Base-by-base conservation (phyloP, 1,284 basidiomycete genomes). In the Malassezia pachydermatis region DNA sequence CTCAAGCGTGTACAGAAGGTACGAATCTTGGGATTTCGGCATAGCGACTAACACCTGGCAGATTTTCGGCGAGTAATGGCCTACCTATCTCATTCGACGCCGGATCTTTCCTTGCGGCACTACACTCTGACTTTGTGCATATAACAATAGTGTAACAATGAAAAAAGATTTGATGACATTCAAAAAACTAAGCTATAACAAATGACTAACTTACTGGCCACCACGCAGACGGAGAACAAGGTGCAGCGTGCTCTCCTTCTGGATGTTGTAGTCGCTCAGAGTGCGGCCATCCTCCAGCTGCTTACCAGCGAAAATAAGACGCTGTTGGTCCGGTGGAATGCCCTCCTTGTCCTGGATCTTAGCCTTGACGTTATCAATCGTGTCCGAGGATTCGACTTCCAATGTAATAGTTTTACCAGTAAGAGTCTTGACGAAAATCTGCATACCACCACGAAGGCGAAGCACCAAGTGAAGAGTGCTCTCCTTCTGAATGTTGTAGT, bases 1-100 rank as follows among this genome's bases (percentile, higher is more conserved):
- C 77, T 99, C 64, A 98, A 95, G 74, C 83, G 94, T 39, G 94
- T 99, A 7, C 88, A 95, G 78, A 99, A 70, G 58, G 61, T 67
- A 48, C 11, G 63, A 41, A 13, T 32, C 4, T 20, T 17, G 27
- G n/a, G n/a, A n/a, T n/a, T n/a, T n/a, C n/a, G n/a, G n/a, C n/a
- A n/a, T n/a, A n/a, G n/a, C n/a, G n/a, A n/a, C n/a, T n/a, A 16
- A 22, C 43, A 45, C 28, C 41, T 41, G 7, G n/a, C 47, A 63
- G 62, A 58, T 64, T 30, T 64, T 64, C 33, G 60, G 59, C 47
- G 62, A 64, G 40, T 62, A 59, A 33, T 4, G 25, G 28, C 29
- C 20, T n/a, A n/a, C n/a, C n/a, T n/a, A n/a, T n/a, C n/a, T n/a
- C n/a, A n/a, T n/a, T n/a, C n/a, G n/a, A n/a, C n/a, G n/a, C n/a